Conservation (phyloP, 805 yeast species). For the Sporopachydermia lactativora region DNA sequence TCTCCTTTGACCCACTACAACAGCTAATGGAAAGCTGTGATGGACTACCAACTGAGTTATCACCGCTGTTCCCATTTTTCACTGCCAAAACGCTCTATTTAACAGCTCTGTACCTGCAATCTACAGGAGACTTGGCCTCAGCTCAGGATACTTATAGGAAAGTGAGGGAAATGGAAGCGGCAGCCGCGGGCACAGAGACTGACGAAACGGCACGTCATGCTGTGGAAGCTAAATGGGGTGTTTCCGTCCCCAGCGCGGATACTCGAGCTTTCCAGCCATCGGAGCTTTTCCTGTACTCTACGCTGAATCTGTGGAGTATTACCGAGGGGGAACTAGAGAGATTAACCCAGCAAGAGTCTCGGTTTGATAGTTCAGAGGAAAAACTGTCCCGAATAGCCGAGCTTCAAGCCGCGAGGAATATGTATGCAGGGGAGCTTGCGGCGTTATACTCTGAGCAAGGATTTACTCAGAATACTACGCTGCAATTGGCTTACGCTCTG, state of each 20-base stretch:
- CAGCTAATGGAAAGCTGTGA: background rate
- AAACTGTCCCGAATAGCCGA: too few relatives aligned
- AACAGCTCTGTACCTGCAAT: conserved; percentile 1
- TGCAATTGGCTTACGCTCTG: background rate
- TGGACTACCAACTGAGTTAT: background rate
- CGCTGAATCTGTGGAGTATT: conserved; percentile 1
- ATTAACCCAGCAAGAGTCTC: background rate
- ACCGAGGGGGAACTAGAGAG: conserved; percentile 1
- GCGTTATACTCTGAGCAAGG: background rate
- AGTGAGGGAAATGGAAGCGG: conserved; percentile 1
- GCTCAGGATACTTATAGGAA: conserved; percentile 1
- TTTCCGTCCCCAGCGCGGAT: background rate
- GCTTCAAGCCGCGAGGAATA: background rate
- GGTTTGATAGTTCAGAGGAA: too few relatives aligned
- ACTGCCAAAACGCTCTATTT: conserved; percentile 2
- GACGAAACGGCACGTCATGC: background rate
- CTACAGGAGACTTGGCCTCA: background rate
- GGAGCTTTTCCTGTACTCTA: background rate
- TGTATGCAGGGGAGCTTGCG: background rate
- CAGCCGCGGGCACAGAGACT: background rate
- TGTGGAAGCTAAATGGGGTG: background rate
- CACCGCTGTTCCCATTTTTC: conserved; percentile 1
- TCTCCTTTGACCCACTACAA: background rate
- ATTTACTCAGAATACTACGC: background rate
- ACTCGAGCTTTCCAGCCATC: background rate